Base-by-base conservation (phyloP, 1,284 basidiomycete species). In the Phaffia rhodozyma region DNA sequence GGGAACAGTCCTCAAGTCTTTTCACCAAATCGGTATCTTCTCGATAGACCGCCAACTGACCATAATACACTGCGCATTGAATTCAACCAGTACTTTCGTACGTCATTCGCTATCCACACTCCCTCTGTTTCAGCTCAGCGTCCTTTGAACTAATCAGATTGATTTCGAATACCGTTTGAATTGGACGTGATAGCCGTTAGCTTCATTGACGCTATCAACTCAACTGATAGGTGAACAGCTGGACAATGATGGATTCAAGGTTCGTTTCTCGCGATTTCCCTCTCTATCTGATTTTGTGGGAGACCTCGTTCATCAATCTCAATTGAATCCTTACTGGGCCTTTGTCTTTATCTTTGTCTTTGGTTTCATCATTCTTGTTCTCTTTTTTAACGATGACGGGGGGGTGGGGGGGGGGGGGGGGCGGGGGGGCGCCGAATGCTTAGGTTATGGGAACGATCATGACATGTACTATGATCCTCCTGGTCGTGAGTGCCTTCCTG, bases 131-230 rank as follows among this genome's bases (percentile, higher is more conserved):
- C 38, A 16, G 38, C 16, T 7, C 13, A 43, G 16, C 16, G 13
- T 43, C 16, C 7, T 43, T 43, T 16, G 16, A 43, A 16, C 38
- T 43, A 11, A 43, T 16, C 5, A 43, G 38, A 34, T n/a, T 52
- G 20, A 27, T 47, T 55, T 21, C 48, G 38, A 21, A n/a, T 48
- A 20, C 55, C 55, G 47, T 43, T 16, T 43, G 38, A 43, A 43
- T 43, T 43, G 38, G 13, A 7, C 16, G 13, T 7, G 2, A 43
- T 11, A 43, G 38, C 63, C 63, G 18, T 30, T 65, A 16, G 63
- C 63, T 5, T 60, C 58, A 16, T 50, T 65, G n/a, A 55, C 52
- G 5, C 54, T 65, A 4, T 65, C 63, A 5, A 65, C 63, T 27
- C 63, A 57, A 1, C 48, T 60, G 6, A 60, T 65, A 32, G 63